These are phyloP conservation scores for Monosporascus sp. DNA, from an alignment of 2,329 filamentous ascomycete genomes.

Conservation along the genomic window DNA sequence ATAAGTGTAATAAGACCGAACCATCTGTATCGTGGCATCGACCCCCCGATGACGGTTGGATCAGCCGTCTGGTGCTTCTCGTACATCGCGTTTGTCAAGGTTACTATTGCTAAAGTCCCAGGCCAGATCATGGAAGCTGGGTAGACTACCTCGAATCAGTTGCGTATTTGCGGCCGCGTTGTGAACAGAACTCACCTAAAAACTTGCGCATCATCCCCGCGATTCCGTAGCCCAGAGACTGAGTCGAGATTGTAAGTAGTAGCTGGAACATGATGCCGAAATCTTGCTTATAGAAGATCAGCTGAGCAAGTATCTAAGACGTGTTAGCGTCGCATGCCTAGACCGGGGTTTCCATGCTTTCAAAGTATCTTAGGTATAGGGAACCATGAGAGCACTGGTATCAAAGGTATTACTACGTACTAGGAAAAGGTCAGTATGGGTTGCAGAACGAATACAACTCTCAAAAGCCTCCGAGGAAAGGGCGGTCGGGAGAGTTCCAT, in stretches of 20 bases:
- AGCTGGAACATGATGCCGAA: slow-evolving; percentile 64
- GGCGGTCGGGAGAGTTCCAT: background rate
- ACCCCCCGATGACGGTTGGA: slow-evolving; percentile 54
- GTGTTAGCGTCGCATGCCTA: background rate
- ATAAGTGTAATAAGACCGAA: slow-evolving; percentile 53
- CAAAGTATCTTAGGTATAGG: background rate
- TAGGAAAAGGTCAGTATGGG: background rate
- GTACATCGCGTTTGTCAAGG: slow-evolving; percentile 68
- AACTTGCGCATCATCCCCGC: slow-evolving; percentile 63
- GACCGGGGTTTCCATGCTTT: background rate
- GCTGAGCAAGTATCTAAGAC: slow-evolving; percentile 54
- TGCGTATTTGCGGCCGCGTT: background rate
- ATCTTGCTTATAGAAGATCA: slow-evolving; percentile 65
- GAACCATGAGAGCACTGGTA: background rate
- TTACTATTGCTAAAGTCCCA: slow-evolving; percentile 57
- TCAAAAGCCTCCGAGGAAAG: background rate
- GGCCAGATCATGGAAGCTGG: slow-evolving; percentile 74
- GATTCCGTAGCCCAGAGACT: slow-evolving; percentile 64
- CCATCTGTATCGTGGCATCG: slow-evolving; percentile 59
- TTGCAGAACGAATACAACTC: too few relatives aligned
- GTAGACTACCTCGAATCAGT: slow-evolving; percentile 40
- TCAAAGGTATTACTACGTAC: background rate
- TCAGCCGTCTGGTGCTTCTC: slow-evolving; percentile 48
- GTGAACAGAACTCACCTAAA: slow-evolving; percentile 37
- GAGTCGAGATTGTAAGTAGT: slow-evolving; percentile 61